phyloP scores from a whole-genome alignment of 139 green algal genomes.

The Trebouxia sp. region DNA sequence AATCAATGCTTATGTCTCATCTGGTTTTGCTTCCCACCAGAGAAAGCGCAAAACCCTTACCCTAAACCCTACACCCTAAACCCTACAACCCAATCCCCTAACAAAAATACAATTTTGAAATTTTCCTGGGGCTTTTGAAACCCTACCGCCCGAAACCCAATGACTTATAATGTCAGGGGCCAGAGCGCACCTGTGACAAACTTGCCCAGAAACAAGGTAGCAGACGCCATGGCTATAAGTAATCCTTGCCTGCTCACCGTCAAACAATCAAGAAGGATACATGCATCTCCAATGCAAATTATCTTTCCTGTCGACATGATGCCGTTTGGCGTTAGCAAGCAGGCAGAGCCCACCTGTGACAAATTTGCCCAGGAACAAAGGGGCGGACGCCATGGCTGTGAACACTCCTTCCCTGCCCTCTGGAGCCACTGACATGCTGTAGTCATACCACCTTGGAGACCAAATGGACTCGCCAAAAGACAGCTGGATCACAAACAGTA shows the following conservation, averaged over 20 bases:
- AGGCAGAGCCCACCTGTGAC: slow-evolving; percentile 40
- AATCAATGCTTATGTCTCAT: no score
- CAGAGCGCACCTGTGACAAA: background rate
- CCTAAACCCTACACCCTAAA: no score
- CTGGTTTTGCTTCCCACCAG: no score
- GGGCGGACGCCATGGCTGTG: slow-evolving; percentile 48
- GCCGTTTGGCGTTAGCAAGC: background rate
- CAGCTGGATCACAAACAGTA: slow-evolving; percentile 59
- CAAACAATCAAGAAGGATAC: no score
- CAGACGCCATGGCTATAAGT: slow-evolving; percentile 51
- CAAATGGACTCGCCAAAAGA: slow-evolving; percentile 61
- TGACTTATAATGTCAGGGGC: no score
- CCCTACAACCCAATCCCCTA: no score
- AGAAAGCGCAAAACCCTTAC: no score
- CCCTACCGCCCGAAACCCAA: no score
- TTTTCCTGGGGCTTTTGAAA: no score
- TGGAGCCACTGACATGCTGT: slow-evolving; percentile 57
- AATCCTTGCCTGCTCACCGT: slow-evolving; percentile 53
- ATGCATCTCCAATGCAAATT: no score
- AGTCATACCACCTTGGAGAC: slow-evolving; percentile 62
- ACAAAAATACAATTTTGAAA: no score
- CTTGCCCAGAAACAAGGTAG: slow-evolving; percentile 54
- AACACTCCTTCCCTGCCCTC: slow-evolving; percentile 59
- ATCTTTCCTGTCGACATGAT: background rate
- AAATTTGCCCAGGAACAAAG: slow-evolving; percentile 60